Evolutionary conservation across 208 protist genomes (phyloP).

Genomic region (Plasmodiophora brassicae): DNA sequence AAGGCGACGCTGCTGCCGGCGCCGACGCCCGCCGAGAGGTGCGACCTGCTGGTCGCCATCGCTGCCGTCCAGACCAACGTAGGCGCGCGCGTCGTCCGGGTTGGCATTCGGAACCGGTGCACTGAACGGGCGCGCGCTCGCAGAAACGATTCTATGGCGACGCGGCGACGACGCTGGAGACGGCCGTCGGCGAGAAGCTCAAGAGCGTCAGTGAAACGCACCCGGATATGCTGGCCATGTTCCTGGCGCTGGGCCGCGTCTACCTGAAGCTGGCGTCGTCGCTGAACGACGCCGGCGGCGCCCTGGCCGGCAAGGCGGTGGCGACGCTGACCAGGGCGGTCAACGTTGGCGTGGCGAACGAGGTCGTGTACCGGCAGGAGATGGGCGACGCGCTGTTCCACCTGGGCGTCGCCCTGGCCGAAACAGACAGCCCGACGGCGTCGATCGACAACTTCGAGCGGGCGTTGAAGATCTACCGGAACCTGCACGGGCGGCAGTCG

Average conservation of each 20-base stretch:
- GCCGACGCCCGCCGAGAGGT: too few species aligned
- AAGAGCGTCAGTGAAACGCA: neutral
- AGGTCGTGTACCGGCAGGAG: conserved; percentile 8
- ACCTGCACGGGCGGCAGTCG: neutral
- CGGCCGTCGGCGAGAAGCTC: neutral
- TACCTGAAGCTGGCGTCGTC: neutral
- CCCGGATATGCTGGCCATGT: conserved; percentile 9
- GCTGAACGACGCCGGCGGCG: neutral
- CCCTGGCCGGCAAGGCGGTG: neutral
- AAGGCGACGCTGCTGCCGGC: neutral
- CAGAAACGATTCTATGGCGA: conserved; percentile 22
- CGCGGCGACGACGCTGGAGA: neutral
- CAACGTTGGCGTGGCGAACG: neutral
- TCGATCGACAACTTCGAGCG: conserved; percentile 21
- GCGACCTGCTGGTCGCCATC: neutral
- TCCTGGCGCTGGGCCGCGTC: neutral
- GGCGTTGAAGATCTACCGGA: neutral
- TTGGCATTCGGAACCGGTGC: neutral
- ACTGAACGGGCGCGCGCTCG: too few species aligned
- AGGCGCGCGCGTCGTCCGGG: neutral
- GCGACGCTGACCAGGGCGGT: neutral
- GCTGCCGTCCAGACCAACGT: neutral
- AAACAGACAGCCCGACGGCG: neutral
- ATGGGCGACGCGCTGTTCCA: conserved; percentile 8
- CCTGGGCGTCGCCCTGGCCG: neutral